phyloP scores from a whole-genome alignment of 805 yeast genomes.

The Zygoascus flipseniorum region DNA sequence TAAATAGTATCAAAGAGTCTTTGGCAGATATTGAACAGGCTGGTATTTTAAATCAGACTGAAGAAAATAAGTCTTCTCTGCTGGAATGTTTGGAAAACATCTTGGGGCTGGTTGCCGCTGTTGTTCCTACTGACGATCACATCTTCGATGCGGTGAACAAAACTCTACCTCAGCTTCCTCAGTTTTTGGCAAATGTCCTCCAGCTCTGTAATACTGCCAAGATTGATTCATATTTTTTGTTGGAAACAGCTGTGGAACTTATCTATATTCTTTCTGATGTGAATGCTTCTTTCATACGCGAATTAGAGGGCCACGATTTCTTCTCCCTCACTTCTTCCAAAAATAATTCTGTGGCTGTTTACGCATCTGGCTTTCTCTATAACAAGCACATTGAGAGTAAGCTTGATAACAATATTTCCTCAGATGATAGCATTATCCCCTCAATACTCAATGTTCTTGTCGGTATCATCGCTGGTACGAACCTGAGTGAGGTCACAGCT shows the following conservation, averaged over 20 bases:
- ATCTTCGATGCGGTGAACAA: constrained; percentile 37
- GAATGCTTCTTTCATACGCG: constrained; percentile 11
- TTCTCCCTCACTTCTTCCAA: neutral
- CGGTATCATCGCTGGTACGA: constrained; percentile 7
- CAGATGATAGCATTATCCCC: constrained; percentile 7
- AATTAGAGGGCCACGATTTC: constrained; percentile 7
- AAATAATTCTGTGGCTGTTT: constrained; percentile 16
- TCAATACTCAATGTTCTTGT: constrained; percentile 12
- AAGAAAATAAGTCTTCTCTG: constrained; percentile 40
- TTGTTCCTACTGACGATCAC: constrained; percentile 53
- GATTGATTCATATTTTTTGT: neutral
- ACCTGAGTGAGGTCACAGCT: constrained; percentile 8
- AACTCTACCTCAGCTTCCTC: constrained; percentile 18
- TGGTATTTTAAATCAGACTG: neutral
- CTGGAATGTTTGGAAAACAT: constrained; percentile 68
- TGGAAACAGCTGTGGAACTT: constrained; percentile 23
- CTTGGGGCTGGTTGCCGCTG: constrained; percentile 56
- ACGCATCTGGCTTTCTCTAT: constrained; percentile 23
- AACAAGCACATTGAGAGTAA: constrained; percentile 16
- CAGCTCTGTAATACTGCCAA: neutral
- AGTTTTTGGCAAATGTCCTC: constrained; percentile 10
- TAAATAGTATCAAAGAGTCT: neutral
- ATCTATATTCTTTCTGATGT: constrained; percentile 27
- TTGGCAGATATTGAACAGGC: constrained; percentile 19
- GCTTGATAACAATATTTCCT: constrained; percentile 6